Evolutionary conservation across 2,329 filamentous ascomycete genomes (phyloP).

Genomic region (Calonectria hawksworthii): DNA sequence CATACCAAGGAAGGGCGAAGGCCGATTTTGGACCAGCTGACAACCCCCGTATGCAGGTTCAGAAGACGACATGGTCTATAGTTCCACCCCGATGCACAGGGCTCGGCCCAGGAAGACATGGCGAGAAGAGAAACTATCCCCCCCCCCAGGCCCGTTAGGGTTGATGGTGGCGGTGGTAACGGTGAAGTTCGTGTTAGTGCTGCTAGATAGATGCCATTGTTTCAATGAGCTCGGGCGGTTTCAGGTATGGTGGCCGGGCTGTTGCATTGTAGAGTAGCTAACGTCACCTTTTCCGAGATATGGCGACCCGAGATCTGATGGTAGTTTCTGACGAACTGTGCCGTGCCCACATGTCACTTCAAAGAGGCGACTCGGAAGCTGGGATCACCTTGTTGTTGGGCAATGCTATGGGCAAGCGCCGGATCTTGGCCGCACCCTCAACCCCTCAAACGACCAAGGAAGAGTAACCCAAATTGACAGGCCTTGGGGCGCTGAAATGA

Average conservation of each 20-base stretch:
- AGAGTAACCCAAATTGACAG: neutral
- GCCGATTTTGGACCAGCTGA: constrained; percentile 14
- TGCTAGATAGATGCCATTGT: constrained; percentile 20
- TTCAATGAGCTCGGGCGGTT: constrained; percentile 29
- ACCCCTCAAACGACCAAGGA: neutral
- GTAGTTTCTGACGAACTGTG: constrained; percentile 5
- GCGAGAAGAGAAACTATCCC: constrained; percentile 1
- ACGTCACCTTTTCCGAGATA: constrained; percentile 17
- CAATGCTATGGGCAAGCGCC: neutral
- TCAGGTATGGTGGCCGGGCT: constrained; percentile 23
- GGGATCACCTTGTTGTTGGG: neutral
- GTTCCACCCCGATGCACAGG: constrained; percentile 27
- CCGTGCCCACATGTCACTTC: neutral
- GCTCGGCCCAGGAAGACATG: neutral
- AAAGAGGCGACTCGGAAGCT: neutral
- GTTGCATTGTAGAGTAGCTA: neutral
- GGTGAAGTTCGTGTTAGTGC: constrained; percentile 16
- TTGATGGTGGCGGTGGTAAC: constrained; percentile 22
- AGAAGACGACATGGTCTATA: constrained; percentile 23
- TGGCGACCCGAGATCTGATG: constrained; percentile 19
- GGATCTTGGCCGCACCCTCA: neutral
- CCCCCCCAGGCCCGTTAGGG: constrained; percentile 1
- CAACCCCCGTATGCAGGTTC: constrained; percentile 11
- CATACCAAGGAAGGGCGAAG: neutral
- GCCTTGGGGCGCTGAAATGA: neutral